Base-by-base conservation (phyloP, 2,329 filamentous ascomycete genomes). In the Neonectria sp. region DNA sequence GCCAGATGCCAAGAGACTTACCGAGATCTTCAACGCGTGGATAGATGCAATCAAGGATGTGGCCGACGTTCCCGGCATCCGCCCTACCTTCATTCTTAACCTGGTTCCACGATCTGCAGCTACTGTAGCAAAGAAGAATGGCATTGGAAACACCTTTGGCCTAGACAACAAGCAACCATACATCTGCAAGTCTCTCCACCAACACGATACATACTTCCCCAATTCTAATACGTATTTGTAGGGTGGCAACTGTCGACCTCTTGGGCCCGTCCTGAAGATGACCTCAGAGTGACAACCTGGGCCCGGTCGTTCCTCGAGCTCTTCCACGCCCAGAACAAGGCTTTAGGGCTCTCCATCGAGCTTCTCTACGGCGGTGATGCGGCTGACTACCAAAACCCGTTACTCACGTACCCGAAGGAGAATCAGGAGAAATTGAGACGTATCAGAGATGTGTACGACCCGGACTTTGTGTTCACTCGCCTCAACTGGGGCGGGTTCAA, bases 181-280 rank as follows among this genome's bases (percentile, higher is more conserved):
- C 7, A 67, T 67, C 31, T 64, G 64, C 64, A 55, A 53, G 64
- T 33, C 13, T 8, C 45, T 25, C 9, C 21, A 8, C 5, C n/a
- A 6, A 6, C 13, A 25, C 6, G 45, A 13, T 25, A 13, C 11
- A 46, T 4, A 25, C 3, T 13, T 13, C 21, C 9, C 3, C 6
- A 3, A 27, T 6, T 15, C 56, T 55, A 52, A 61, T 29, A 27
- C 2, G 73, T 17, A 9, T 82, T 56, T 13, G 17, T 35, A 83
- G 81, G 76, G 45, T 83, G 78, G 79, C 81, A 83, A 73, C 67
- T 82, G 24, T 76, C 77, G 21, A 83, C 80, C 0, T 77, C 75
- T 0, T 84, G 81, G 81, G 76, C 63, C 13, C 69, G 77, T 11
- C 76, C 73, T 0, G 70, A 76, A 7, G 80, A 83, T 59, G 81